These are phyloP conservation scores for Phlebopus sp. DNA, from an alignment of 1,284 basidiomycete species.

Conservation along the genomic window DNA sequence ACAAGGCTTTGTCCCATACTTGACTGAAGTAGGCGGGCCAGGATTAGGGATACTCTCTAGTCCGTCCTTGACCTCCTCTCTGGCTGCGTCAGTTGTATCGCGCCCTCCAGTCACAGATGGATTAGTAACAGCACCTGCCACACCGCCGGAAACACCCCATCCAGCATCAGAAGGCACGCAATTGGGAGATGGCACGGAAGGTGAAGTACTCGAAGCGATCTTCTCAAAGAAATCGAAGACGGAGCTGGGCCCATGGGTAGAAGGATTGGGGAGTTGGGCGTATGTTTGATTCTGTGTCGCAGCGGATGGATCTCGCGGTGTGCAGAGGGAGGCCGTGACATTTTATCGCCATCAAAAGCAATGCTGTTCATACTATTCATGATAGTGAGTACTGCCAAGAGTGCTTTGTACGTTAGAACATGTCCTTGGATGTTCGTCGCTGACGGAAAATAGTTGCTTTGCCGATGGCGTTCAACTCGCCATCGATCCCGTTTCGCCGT, in stretches of 20 bases:
- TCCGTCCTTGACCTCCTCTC: constrained; percentile 1
- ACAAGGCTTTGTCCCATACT: constrained; percentile 57
- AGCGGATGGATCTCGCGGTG: too few species aligned
- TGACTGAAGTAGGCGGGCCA: constrained; percentile 90
- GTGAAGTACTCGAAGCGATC: constrained; percentile 39
- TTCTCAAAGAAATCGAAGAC: constrained; percentile 47
- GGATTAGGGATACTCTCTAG: constrained; percentile 76
- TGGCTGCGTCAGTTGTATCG: constrained; percentile 8
- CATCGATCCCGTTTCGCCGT: background rate
- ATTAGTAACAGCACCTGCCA: constrained; percentile 30
- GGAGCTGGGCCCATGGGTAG: constrained; percentile 58
- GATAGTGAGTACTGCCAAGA: background rate
- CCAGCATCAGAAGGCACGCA: constrained; percentile 15
- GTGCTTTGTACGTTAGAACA: background rate
- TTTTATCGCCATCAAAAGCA: background rate
- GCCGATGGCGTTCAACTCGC: constrained; percentile 1
- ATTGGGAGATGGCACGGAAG: constrained; percentile 10
- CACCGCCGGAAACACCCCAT: constrained; percentile 49
- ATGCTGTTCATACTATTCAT: background rate
- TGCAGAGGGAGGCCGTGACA: background rate
- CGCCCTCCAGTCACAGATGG: background rate
- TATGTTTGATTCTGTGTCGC: constrained; percentile 43
- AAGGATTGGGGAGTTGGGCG: constrained; percentile 58
- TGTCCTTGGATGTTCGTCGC: background rate
- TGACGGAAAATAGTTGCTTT: background rate